Evolutionary conservation across 768 basidiomycete species (phyloP).

Genomic region (Mycena metata): DNA sequence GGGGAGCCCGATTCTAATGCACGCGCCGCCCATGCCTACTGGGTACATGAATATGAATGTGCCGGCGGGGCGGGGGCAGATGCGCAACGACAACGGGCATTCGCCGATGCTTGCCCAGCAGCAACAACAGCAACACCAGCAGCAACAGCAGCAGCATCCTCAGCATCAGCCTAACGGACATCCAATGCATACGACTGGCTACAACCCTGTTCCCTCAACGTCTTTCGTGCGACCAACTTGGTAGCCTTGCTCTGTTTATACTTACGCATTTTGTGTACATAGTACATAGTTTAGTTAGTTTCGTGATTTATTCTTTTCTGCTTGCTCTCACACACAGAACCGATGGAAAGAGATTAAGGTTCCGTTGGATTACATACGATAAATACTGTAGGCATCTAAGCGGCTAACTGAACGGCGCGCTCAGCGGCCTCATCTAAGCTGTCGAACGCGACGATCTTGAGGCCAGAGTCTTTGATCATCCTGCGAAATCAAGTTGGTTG

Average conservation of each 20-base stretch:
- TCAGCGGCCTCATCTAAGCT: conserved; percentile 92
- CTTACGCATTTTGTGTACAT: conserved; percentile 49
- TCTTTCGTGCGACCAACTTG: conserved; percentile 64
- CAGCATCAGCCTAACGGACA: conserved; percentile 48
- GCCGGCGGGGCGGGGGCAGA: conserved; percentile 63
- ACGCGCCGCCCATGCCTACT: conserved; percentile 63
- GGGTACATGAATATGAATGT: conserved; percentile 64
- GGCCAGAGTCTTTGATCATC: conserved; percentile 92
- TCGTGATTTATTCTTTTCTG: conserved; percentile 31
- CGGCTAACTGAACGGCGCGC: conserved; percentile 80
- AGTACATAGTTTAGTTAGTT: conserved; percentile 39
- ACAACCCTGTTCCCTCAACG: conserved; percentile 55
- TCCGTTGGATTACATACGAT: conserved; percentile 33
- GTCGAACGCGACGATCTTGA: conserved; percentile 95
- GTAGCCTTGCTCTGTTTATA: conserved; percentile 50
- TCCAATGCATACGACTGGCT: conserved; percentile 53
- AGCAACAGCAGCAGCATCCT: conserved; percentile 49
- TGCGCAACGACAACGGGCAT: conserved; percentile 62
- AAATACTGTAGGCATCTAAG: conserved; percentile 39
- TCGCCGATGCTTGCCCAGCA: conserved; percentile 57
- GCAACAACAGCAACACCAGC: conserved; percentile 44
- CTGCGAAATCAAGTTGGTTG: conserved; percentile 56
- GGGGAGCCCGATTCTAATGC: conserved; percentile 79
- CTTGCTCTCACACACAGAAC: neutral
- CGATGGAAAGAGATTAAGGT: conserved; percentile 28